Percentiles rank a stretch among this genome's conserved stretches.
Conservation (phyloP, 371 early-diverging fungal genomes). For the Mucor sp. region DNA sequence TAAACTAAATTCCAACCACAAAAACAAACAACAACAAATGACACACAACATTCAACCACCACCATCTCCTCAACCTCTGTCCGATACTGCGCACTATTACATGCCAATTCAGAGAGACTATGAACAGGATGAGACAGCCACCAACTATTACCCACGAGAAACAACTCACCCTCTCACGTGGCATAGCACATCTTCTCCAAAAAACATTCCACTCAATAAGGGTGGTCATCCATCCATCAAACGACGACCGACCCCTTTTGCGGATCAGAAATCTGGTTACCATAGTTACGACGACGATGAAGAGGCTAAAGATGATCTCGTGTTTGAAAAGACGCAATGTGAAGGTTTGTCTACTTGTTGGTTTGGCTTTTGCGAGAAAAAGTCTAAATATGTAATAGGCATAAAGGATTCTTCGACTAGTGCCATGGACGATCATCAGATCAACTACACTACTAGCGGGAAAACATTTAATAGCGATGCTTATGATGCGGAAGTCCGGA, state of each 20-base stretch:
- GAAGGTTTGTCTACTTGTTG: neutral
- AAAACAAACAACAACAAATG: neutral
- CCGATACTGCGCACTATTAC: neutral
- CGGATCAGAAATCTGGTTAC: neutral
- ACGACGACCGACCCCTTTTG: neutral
- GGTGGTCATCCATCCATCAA: neutral
- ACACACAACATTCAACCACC: neutral
- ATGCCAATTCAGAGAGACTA: neutral
- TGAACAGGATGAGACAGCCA: neutral
- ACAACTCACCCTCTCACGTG: neutral
- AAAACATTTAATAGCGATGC: conserved; percentile 1
- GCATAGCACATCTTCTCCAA: neutral
- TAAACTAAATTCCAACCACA: neutral
- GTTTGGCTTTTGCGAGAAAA: neutral
- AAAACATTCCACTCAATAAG: neutral
- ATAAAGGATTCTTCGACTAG: neutral
- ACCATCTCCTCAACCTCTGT: neutral
- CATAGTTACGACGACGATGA: neutral
- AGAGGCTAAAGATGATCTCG: neutral
- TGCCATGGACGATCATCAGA: neutral
- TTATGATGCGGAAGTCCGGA: conserved; percentile 2
- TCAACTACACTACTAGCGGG: neutral
- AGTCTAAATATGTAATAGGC: neutral
- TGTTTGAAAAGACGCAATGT: neutral
- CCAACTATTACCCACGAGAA: neutral